These are phyloP conservation scores for Hymenotorrendiella dingleyae DNA, from an alignment of 2,329 filamentous ascomycete species.

Conservation along the genomic window DNA sequence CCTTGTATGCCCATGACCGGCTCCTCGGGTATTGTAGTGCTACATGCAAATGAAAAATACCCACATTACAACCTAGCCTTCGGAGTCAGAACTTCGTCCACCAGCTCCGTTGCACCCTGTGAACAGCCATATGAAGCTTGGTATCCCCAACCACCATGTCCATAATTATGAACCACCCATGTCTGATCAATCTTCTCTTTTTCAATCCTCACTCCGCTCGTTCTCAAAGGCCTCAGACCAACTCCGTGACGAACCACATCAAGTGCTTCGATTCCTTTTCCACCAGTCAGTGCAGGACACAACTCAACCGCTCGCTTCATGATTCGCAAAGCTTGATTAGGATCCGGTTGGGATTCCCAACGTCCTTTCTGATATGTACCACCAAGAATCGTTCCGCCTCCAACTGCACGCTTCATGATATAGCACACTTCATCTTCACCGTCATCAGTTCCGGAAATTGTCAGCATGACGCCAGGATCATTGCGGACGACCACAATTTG, in stretches of 20 bases:
- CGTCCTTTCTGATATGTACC: conserved; percentile 59
- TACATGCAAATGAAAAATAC: too few species aligned
- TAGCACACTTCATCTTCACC: conserved; percentile 58
- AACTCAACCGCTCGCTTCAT: conserved; percentile 59
- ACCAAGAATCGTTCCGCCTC: conserved; percentile 62
- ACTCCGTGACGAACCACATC: conserved; percentile 63
- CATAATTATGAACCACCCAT: conserved; percentile 56
- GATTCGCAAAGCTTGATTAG: conserved; percentile 57
- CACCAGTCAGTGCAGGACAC: conserved; percentile 47
- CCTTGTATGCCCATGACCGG: too few species aligned
- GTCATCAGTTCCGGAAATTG: conserved; percentile 57
- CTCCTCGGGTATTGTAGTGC: too few species aligned
- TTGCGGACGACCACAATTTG: conserved; percentile 69
- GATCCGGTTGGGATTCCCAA: conserved; percentile 59
- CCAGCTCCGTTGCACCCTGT: conserved; percentile 58
- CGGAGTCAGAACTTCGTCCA: conserved; percentile 42
- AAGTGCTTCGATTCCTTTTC: conserved; percentile 56
- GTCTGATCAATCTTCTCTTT: conserved; percentile 47
- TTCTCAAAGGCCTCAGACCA: conserved; percentile 57
- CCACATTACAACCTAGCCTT: conserved; percentile 7
- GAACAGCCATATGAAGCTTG: conserved; percentile 64
- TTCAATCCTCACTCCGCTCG: conserved; percentile 56
- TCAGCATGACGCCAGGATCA: conserved; percentile 53
- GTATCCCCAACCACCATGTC: conserved; percentile 58
- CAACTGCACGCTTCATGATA: conserved; percentile 61